These are phyloP conservation scores for Nissolia schottii DNA, from an alignment of 306 rosid species.

Conservation along the genomic window DNA sequence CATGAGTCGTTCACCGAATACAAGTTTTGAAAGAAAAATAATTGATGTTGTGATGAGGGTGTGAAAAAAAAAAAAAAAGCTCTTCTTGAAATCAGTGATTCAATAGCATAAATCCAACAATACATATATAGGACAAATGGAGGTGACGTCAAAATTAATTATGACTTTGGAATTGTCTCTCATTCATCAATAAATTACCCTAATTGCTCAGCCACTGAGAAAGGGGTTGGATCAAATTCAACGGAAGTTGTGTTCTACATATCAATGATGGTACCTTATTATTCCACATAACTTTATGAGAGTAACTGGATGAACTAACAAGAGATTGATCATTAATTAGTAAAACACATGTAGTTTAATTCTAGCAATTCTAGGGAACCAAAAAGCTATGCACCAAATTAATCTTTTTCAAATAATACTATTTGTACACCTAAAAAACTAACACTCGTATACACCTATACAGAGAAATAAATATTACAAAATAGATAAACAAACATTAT, in stretches of 20 bases:
- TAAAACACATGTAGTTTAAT: not conserved
- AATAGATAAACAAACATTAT: too few relatives aligned
- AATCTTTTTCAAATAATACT: too few relatives aligned
- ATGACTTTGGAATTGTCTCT: constrained; percentile 24
- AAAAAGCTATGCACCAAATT: not conserved
- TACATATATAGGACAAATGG: constrained; percentile 20
- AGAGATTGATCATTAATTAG: constrained; percentile 22
- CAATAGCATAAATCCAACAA: constrained; percentile 1
- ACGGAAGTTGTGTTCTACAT: not conserved
- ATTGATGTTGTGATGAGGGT: too few relatives aligned
- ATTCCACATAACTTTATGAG: constrained; percentile 18
- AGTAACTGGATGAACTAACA: constrained; percentile 9
- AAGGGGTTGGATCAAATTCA: constrained; percentile 5
- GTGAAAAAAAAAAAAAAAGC: too few relatives aligned
- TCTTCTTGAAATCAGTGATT: not conserved
- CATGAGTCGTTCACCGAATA: too few relatives aligned
- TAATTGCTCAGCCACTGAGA: constrained; percentile 13
- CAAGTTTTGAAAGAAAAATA: too few relatives aligned
- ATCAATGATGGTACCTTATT: constrained; percentile 18
- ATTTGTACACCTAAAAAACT: too few relatives aligned
- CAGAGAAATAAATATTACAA: too few relatives aligned
- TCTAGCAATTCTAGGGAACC: not conserved
- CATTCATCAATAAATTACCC: constrained; percentile 23
- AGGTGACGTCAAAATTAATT: constrained; percentile 32
- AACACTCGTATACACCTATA: too few relatives aligned